Evolutionary conservation across 2,329 filamentous ascomycete species (phyloP), one percentile per base, ranked within the genome.

Genomic region (Talaromyces sp.): DNA sequence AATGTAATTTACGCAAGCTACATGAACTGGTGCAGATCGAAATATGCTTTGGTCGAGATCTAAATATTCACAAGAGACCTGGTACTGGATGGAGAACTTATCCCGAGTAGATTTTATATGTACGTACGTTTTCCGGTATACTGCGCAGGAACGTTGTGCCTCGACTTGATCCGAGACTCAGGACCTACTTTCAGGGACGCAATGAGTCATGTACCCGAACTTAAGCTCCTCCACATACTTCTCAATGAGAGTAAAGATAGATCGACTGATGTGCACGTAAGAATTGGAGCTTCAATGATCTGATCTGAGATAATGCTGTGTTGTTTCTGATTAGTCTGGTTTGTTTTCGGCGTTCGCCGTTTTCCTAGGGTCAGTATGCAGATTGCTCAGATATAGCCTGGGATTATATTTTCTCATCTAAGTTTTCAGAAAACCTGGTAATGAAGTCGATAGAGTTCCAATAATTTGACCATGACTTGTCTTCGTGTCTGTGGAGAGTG

Each of bases 241-340:
- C 22, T 16, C 22, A 52, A 37, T 50, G 16, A 27, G 59, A 31
- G 19, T 47, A 14, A 7, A 37, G 16, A 37, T 7, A 37, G 27
- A 37, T 48, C 33, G n/a, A 45, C 43, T 37, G 3, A 47, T 60
- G 39, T 60, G 58, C 58, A 60, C 50, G 33, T 27, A 31, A 61
- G 47, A 61, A 50, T 37, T 50, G 27, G 39, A 37, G 19, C 13
- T 61, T 27, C 33, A 9, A 50, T 19, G 3, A 22, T 41, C 19
- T 11, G 33, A 37, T 35, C 9, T 8, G 13, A 13, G n/a, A 22
- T 7, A 6, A 27, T 41, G 31, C 22, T 35, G 24, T 14, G 3
- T 8, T 24, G 10, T 43, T 62, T 54, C 60, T 33, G n/a, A 22
- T 43, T 13, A 14, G 33, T n/a, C 14, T 16, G 6, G 41, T 24